Percentiles rank a stretch among this genome's conserved stretches.
phyloP scores from a whole-genome alignment of 352 stramenopile genomes.

The Pythium folliculosum region DNA sequence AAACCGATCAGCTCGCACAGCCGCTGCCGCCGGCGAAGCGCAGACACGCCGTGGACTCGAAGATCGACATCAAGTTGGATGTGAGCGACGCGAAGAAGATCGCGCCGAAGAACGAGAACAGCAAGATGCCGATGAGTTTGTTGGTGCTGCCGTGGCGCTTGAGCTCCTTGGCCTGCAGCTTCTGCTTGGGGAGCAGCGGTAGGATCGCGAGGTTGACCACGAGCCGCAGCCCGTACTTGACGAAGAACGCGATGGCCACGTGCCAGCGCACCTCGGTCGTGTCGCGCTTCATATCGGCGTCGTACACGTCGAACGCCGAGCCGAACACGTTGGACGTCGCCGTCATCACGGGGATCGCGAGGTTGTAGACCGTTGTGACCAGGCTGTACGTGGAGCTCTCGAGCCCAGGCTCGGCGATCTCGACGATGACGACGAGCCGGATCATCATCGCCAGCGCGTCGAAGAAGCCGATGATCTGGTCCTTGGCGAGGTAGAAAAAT shows the following conservation, averaged over 20 bases:
- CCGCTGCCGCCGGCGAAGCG: constrained; percentile 59
- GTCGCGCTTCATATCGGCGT: constrained; percentile 58
- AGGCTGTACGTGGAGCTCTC: constrained; percentile 80
- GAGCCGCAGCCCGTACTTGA: constrained; percentile 57
- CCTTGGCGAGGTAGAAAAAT: constrained; percentile 61
- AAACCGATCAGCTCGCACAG: constrained; percentile 24
- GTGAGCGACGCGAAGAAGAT: constrained; percentile 51
- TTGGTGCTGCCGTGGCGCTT: constrained; percentile 52
- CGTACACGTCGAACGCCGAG: constrained; percentile 56
- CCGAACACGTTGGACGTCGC: constrained; percentile 62
- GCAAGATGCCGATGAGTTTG: constrained; percentile 33
- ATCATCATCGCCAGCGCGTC: constrained; percentile 75
- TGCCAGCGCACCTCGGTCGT: constrained; percentile 54
- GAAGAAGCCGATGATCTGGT: constrained; percentile 55
- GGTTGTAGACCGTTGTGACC: constrained; percentile 77
- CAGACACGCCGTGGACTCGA: constrained; percentile 55
- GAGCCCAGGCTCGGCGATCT: constrained; percentile 74
- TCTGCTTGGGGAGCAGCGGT: constrained; percentile 59
- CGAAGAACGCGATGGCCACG: constrained; percentile 51
- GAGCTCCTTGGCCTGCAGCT: constrained; percentile 43
- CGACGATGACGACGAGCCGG: constrained; percentile 72
- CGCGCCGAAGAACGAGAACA: constrained; percentile 44
- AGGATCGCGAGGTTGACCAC: constrained; percentile 45
- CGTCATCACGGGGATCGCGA: constrained; percentile 61
- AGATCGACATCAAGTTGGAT: constrained; percentile 65